Evolutionary conservation across 2,329 filamentous ascomycete genomes (phyloP).

Genomic region (Alternaria panax): DNA sequence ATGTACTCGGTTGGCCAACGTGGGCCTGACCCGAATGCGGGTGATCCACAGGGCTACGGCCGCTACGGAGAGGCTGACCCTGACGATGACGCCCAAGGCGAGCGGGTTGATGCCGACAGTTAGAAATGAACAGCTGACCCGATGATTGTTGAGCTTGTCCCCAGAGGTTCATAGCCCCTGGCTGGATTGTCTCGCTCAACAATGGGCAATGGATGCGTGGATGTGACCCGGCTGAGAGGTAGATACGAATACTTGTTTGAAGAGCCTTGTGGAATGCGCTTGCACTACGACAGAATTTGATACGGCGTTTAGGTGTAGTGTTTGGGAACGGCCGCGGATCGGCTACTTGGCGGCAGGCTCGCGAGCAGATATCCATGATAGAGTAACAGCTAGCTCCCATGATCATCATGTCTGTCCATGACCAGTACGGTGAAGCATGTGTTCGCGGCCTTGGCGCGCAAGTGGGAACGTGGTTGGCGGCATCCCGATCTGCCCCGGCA

Average conservation of each 20-base stretch:
- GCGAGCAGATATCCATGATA: constrained; percentile 30
- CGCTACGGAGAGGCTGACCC: constrained; percentile 50
- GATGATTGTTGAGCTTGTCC: background rate
- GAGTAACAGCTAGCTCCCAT: constrained; percentile 9
- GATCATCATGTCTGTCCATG: background rate
- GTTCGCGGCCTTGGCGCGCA: background rate
- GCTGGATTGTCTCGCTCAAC: too few relatives aligned
- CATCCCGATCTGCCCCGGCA: constrained; percentile 13
- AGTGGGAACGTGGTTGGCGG: constrained; percentile 2
- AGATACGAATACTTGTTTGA: background rate
- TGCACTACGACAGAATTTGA: background rate
- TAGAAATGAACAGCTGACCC: constrained; percentile 11
- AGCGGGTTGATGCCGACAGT: constrained; percentile 50
- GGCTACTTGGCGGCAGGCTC: constrained; percentile 32
- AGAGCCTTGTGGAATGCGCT: background rate
- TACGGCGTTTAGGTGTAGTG: constrained; percentile 34
- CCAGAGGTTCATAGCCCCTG: background rate
- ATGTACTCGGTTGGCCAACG: constrained; percentile 51
- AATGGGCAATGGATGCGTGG: background rate
- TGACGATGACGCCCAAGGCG: constrained; percentile 52
- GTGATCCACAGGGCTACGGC: constrained; percentile 48
- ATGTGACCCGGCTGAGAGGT: background rate
- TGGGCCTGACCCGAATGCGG: constrained; percentile 47
- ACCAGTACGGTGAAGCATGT: background rate
- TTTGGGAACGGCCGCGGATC: constrained; percentile 47